Evolutionary conservation across 768 basidiomycete species (phyloP).

Genomic region (Termitomyces sp.): DNA sequence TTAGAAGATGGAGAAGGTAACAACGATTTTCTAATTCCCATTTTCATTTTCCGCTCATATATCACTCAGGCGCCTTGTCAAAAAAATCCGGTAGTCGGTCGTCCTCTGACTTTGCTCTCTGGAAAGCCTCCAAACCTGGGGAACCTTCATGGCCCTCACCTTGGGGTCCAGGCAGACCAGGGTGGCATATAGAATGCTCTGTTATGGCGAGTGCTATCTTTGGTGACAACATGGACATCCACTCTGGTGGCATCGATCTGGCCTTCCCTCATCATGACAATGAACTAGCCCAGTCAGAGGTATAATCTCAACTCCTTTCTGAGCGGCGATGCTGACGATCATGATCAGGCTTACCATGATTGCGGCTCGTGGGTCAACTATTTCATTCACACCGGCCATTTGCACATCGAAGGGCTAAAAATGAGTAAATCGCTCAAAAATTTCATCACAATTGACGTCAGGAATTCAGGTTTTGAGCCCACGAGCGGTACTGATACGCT

Average conservation of each 20-base stretch:
- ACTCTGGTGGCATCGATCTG: slow-evolving; percentile 95
- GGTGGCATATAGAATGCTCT: slow-evolving; percentile 99
- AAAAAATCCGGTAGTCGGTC: slow-evolving; percentile 65
- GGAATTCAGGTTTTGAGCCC: slow-evolving; percentile 22
- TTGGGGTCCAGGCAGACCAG: slow-evolving; percentile 95
- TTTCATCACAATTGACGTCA: slow-evolving; percentile 93
- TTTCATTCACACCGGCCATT: slow-evolving; percentile 96
- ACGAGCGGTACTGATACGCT: slow-evolving; percentile 1
- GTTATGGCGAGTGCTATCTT: slow-evolving; percentile 95
- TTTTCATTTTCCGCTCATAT: slow-evolving; percentile 5
- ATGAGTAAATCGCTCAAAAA: slow-evolving; percentile 99
- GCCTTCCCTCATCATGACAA: slow-evolving; percentile 99
- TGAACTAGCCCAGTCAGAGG: slow-evolving; percentile 97
- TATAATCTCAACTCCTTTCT: slow-evolving; percentile 25
- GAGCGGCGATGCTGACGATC: not conserved
- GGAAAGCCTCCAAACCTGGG: slow-evolving; percentile 96
- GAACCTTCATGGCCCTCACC: slow-evolving; percentile 96
- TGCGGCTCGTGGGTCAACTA: slow-evolving; percentile 97
- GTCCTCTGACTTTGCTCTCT: slow-evolving; percentile 93
- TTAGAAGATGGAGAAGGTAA: slow-evolving; percentile 91
- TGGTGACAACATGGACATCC: slow-evolving; percentile 93
- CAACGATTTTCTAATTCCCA: slow-evolving; percentile 10
- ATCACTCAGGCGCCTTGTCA: slow-evolving; percentile 36
- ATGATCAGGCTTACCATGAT: slow-evolving; percentile 81
- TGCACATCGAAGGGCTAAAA: slow-evolving; percentile 97